Base-by-base conservation (phyloP, 2,329 filamentous ascomycete species). In the Tolypocladium amazonense region DNA sequence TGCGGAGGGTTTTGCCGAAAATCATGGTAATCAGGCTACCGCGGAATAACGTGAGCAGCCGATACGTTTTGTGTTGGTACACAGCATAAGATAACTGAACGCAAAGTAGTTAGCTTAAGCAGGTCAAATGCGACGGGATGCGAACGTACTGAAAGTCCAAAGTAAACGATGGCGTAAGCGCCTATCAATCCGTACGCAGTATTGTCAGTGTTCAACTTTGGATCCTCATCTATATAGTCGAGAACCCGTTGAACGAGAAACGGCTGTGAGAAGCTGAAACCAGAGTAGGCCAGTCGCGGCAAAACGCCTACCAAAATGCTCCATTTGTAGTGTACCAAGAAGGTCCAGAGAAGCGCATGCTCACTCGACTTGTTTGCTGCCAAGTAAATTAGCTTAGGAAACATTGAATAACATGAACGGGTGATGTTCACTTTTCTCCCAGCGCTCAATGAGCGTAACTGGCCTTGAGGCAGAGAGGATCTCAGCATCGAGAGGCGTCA, bases 1-100 rank as follows among this genome's bases (percentile, higher is more conserved):
- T 62, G 3, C 67, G 64, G 2, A 77, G 64, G 0, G 77, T 77
- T 62, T 78, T 77, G 38, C 73, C 71, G 64, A 79, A 84, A 20
- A 85, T 76, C 63, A 82, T 72, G 0, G 77, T 75, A 12, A 73
- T 62, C 11, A 76, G 62, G 6, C 69, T 70, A 3, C 68, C 72
- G 8, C 73, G 71, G 52, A 71, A 65, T 63, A 73, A 65, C 1
- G 71, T 70, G 35, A 72, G 68, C 56, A 67, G 65, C 38, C 72
- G 71, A 59, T 70, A 73, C 1, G 69, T 70, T 56, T 69, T 67
- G 61, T 74, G 72, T 45, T 72, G 68, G 62, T 61, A 61, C 33
- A 61, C 58, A 2, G 57, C 55, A 25, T 57, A 61, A 8, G 59
- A 30, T 20, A 73, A 69, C 35, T 64, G 45, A 47, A 38, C 2